These are phyloP conservation scores for Platismatia glauca DNA, from an alignment of 495 filamentous ascomycete species.

Conservation along the genomic window DNA sequence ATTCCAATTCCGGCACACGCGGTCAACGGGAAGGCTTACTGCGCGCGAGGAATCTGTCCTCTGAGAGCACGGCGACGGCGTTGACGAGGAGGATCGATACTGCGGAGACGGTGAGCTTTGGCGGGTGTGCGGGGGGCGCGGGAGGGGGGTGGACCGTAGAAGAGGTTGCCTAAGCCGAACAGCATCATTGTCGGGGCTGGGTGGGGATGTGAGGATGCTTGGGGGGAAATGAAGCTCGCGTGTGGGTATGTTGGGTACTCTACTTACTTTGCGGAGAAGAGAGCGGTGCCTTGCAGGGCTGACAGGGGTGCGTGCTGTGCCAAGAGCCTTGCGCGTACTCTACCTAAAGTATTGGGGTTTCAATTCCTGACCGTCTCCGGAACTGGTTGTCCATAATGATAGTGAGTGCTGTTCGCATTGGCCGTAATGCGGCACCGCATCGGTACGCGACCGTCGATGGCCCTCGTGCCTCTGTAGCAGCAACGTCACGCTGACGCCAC, in stretches of 20 bases:
- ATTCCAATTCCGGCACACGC: background rate
- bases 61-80: constrained; percentile 87
- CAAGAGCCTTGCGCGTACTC: no score
- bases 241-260: no score
- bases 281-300: constrained; percentile 20
- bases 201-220: background rate
- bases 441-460: constrained; percentile 4
- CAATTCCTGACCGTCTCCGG: no score
- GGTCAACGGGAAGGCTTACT: constrained; percentile 48
- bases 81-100: constrained; percentile 83
- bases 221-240: background rate
- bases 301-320: background rate
- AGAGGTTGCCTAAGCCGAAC: constrained; percentile 60
- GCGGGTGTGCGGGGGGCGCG: constrained; percentile 8
- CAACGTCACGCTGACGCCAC: constrained; percentile 5
- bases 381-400: background rate
- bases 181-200: constrained; percentile 49
- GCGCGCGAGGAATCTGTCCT: constrained; percentile 94
- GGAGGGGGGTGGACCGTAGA: constrained; percentile 48
- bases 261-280: background rate
- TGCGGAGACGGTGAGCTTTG: constrained; percentile 27
- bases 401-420: background rate
- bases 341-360: no score
- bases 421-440: constrained; percentile 18
- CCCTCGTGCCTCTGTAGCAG: background rate